Base-by-base conservation (phyloP, 202 grass and related monocot species). In the Setaria italica region DNA sequence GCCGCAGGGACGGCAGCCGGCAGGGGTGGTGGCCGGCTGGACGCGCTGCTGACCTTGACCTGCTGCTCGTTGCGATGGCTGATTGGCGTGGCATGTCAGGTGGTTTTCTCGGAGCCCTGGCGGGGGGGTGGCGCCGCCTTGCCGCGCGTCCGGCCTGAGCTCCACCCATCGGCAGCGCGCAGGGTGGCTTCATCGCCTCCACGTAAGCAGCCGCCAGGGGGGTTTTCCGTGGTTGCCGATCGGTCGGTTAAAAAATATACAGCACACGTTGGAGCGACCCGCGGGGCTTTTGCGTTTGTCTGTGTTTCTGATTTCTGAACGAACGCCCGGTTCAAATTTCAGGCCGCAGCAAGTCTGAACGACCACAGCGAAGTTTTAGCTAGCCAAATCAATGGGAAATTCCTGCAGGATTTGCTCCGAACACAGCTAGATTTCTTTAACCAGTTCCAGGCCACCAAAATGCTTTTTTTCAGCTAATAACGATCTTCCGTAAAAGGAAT, bases 61-160 rank as follows among this genome's bases (percentile, higher is more conserved):
- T 62, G 9, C 9, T 30, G 70, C 9, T 9, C 45, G 25, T 5
- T 9, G 45, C 6, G 45, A 14, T 5, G 30, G 20, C 20, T 13
- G 53, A 55, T 54, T 43, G 11, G 21, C 70, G 46, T 15, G 48
- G 14, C 71, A 54, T 32, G 48, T 53, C 48, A 74, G 71, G 71
- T 74, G 71, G 71, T 20, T 74, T 63, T 74, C 71, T 74, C 49
- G 71, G 48, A 74, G 71, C 7, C 71, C 29, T 54, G 29, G 46
- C 8, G 29, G 71, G 48, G 48, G 29, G 70, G 15, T 51, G 15
- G 25, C 70, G 70, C 45, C 45, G 21, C 65, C 45, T 4, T 32
- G 45, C 29, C 70, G 70, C 70, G 10, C 45, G 45, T 17, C 29
- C 70, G 70, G 15, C 3, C 45, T 16, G 70, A 32, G 11, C 50